phyloP scores from a whole-genome alignment of 2,329 filamentous ascomycete genomes.

The Sporothrix phasma region DNA sequence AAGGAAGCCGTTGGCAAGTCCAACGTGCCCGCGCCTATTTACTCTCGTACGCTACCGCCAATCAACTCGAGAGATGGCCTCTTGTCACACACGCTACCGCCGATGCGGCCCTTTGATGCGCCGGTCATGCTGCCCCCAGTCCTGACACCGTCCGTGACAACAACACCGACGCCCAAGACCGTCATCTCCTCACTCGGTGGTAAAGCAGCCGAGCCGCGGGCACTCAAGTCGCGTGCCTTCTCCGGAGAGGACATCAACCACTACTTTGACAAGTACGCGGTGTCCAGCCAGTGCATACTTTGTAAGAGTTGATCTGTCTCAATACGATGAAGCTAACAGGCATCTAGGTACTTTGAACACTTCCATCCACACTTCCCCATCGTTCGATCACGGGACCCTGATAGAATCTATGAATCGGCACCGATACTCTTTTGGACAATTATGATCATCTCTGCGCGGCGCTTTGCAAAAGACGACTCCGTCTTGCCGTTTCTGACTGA shows the following conservation, averaged over 20 bases:
- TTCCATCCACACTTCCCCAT: slow-evolving; percentile 46
- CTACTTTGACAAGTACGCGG: slow-evolving; percentile 42
- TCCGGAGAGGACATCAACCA: slow-evolving; percentile 44
- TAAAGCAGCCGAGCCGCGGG: slow-evolving; percentile 29
- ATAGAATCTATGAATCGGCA: slow-evolving; percentile 39
- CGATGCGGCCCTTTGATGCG: slow-evolving; percentile 18
- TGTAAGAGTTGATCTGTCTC: too few relatives aligned
- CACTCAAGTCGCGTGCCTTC: slow-evolving; percentile 38
- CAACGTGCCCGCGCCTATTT: slow-evolving; percentile 14
- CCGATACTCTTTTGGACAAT: slow-evolving; percentile 47
- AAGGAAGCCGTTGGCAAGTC: slow-evolving; percentile 38
- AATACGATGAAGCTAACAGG: background rate
- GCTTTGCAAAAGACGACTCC: slow-evolving; percentile 35
- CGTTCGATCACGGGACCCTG: slow-evolving; percentile 39
- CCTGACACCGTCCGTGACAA: slow-evolving; percentile 18
- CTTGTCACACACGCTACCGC: slow-evolving; percentile 15
- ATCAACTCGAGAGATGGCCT: slow-evolving; percentile 18
- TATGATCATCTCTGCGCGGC: slow-evolving; percentile 39
- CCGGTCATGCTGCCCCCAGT: slow-evolving; percentile 17
- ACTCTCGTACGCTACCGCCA: slow-evolving; percentile 18
- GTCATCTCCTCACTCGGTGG: background rate
- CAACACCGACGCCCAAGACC: slow-evolving; percentile 18
- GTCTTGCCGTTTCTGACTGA: slow-evolving; percentile 38
- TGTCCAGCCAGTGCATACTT: background rate
- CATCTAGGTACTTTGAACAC: slow-evolving; percentile 37